These are phyloP conservation scores for Candida morakotiae DNA, from an alignment of 805 yeast species.

Conservation along the genomic window DNA sequence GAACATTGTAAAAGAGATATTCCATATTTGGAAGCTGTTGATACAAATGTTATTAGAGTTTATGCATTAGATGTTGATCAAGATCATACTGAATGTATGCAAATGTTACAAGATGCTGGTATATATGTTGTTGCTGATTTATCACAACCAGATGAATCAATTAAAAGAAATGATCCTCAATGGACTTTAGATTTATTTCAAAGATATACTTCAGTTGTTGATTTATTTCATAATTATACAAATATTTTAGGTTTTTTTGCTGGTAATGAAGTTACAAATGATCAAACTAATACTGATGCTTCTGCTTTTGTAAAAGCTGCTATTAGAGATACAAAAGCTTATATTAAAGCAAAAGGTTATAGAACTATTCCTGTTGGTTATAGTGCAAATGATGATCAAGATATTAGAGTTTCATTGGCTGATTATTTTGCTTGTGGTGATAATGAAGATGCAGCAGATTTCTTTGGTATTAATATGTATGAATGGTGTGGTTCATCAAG, in stretches of 20 bases:
- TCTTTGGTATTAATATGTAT: slow-evolving; percentile 86
- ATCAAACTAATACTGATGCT: slow-evolving; percentile 60
- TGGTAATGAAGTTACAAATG: slow-evolving; percentile 80
- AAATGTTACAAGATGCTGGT: slow-evolving; percentile 69
- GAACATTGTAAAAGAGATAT: slow-evolving; percentile 66
- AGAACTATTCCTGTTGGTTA: slow-evolving; percentile 76
- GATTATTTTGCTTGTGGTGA: slow-evolving; percentile 78
- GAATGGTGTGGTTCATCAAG: slow-evolving; percentile 78
- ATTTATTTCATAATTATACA: slow-evolving; percentile 62
- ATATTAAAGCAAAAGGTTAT: slow-evolving; percentile 57
- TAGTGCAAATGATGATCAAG: slow-evolving; percentile 72
- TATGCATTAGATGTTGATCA: slow-evolving; percentile 63
- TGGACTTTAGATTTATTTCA: slow-evolving; percentile 62
- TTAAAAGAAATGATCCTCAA: slow-evolving; percentile 56
- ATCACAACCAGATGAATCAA: slow-evolving; percentile 63
- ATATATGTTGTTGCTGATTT: slow-evolving; percentile 89
- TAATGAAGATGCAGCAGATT: slow-evolving; percentile 61
- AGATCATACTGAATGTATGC: slow-evolving; percentile 71
- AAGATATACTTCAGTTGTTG: slow-evolving; percentile 69
- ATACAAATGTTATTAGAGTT: slow-evolving; percentile 71
- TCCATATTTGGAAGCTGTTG: slow-evolving; percentile 58
- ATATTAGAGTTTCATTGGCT: slow-evolving; percentile 63
- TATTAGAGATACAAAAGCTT: slow-evolving; percentile 68
- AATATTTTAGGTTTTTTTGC: slow-evolving; percentile 81
- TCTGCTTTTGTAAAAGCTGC: slow-evolving; percentile 85